A percentile compares a stretch with the other conserved stretches of the same genome.
Conservation (phyloP, 1,284 basidiomycete species). For the Uromyces viciae-fabae region DNA sequence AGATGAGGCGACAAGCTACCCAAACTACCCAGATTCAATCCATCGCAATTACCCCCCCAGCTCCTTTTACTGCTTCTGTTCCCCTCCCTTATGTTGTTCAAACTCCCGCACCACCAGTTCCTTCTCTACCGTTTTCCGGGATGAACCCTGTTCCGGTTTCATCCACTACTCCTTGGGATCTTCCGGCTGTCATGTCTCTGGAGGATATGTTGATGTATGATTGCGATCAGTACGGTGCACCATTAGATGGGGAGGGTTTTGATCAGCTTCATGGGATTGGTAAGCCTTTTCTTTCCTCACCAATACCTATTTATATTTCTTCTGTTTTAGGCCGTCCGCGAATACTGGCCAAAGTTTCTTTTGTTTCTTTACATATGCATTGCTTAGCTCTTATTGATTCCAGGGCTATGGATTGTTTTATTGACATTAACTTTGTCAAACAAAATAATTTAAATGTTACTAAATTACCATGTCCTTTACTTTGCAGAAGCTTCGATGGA, state of each 20-base stretch:
- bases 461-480: background rate
- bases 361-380: background rate
- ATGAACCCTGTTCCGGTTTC: background rate
- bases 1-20: background rate
- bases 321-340: background rate
- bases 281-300: background rate
- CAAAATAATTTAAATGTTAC: background rate
- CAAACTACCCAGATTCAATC: too few species aligned
- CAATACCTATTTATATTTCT: background rate
- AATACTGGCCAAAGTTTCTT: too few species aligned
- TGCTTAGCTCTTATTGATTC: background rate
- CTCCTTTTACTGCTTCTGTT: too few species aligned
- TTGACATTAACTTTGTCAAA: background rate
- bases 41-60: too few species aligned
- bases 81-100: too few species aligned
- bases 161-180: background rate
- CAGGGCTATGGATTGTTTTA: background rate
- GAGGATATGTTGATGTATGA: background rate
- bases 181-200: background rate
- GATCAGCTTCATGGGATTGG: too few species aligned
- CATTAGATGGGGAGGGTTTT: background rate
- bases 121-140: background rate
- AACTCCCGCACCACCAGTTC: too few species aligned
- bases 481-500: constrained; percentile 19
- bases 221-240: background rate